Evolutionary conservation across 768 basidiomycete genomes (phyloP).

Genomic region (Lactarius quietus): DNA sequence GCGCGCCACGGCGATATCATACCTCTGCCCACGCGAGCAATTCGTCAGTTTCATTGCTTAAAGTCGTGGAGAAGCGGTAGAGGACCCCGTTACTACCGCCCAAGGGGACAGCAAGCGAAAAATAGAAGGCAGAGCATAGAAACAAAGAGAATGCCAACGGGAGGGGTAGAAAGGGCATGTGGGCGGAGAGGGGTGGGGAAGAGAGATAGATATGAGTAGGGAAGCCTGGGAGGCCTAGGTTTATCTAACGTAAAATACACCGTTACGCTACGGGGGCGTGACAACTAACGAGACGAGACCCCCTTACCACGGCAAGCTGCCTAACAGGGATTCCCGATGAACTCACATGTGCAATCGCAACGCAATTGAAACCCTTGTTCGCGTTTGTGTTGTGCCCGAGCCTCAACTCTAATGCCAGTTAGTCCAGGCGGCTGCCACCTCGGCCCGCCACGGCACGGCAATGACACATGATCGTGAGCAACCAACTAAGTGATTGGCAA

Average conservation of each 20-base stretch:
- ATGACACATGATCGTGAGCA: too few relatives aligned
- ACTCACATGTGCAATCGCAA: not conserved
- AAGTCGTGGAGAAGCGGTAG: conserved; percentile 17
- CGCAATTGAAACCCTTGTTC: not conserved
- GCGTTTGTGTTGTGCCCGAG: not conserved
- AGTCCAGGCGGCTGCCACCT: not conserved
- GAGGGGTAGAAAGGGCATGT: conserved; percentile 2
- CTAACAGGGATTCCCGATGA: not conserved
- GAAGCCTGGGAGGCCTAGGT: not conserved
- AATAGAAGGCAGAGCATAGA: not conserved
- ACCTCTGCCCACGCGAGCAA: conserved; percentile 24
- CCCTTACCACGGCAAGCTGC: not conserved
- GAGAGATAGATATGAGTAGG: not conserved
- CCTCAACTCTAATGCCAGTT: not conserved
- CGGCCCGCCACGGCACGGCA: not conserved
- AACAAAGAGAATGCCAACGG: not conserved
- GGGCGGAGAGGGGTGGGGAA: not conserved
- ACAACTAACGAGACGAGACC: not conserved
- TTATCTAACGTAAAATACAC: not conserved
- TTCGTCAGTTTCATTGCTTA: conserved; percentile 5
- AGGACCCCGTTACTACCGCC: conserved; percentile 3
- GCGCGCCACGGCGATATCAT: not conserved
- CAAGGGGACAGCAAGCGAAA: conserved; percentile 4
- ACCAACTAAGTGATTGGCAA: too few relatives aligned
- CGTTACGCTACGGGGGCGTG: not conserved